Evolutionary conservation across 257 asterid genomes (phyloP), one percentile per base, ranked within the genome.

Genomic region (Euphrasia confusa): DNA sequence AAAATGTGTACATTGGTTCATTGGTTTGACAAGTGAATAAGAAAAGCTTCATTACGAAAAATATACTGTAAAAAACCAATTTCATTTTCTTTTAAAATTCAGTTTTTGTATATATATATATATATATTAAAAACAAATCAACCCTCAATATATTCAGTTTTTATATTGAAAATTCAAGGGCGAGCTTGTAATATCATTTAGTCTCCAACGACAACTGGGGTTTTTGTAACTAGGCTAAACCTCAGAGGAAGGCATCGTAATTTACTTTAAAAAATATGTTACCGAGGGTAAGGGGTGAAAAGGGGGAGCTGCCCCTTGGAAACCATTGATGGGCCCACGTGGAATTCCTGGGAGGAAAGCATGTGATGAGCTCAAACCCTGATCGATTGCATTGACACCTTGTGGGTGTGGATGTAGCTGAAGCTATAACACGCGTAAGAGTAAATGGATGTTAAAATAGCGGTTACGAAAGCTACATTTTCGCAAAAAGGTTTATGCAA

Each of bases 281-380:
- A 86, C 95, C 81, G 76, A 87, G 7, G 87, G 73, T 47, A 82
- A 59, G 65, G 80, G 66, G 60, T 84, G 85, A 65, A 78, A 80
- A 4, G 78, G 72, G 26, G 77, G 73, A 32, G 78, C 48, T 45
- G 83, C 45, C 54, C 72, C 75, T 0, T 81, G 75, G 40, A 75
- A 64, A 63, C 78, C 70, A 6, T 64, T 47, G 68, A 78, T 69
- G 40, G 64, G 49, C 42, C 86, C 90, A 1, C 48, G 84, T 63
- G 79, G 69, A 74, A 70, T 64, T 52, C 82, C 90, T 0, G 70
- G 78, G 40, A 35, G 40, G 64, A 76, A 78, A 63, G 80, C 63
- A 72, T 67, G 84, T 32, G 86, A 69, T 2, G 83, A 52, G 66
- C 68, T 75, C 72, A 80, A 58, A 44, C 80, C 85, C 12, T 71